Conservation (phyloP, 2,329 filamentous ascomycete genomes). For the Cercospora sp. region DNA sequence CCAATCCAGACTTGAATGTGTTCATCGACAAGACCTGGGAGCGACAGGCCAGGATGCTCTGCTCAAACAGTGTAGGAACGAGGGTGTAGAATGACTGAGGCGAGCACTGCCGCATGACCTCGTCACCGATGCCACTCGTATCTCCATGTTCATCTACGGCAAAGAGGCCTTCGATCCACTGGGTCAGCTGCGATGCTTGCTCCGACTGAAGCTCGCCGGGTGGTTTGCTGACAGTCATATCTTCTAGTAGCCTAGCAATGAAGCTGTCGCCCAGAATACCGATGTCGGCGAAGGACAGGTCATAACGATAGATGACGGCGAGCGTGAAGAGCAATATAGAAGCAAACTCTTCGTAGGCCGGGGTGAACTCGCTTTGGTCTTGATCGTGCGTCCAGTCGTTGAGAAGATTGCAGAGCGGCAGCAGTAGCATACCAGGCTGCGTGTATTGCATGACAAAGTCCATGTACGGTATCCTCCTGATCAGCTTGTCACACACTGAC, state of each 20-base stretch:
- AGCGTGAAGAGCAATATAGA: conserved; percentile 72
- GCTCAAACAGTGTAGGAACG: conserved; percentile 73
- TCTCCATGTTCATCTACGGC: conserved; percentile 62
- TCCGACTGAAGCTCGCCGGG: conserved; percentile 66
- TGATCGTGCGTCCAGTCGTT: conserved; percentile 81
- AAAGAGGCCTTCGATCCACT: conserved; percentile 77
- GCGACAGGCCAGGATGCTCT: conserved; percentile 70
- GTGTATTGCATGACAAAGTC: conserved; percentile 77
- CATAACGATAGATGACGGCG: conserved; percentile 74
- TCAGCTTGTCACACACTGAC: conserved; percentile 69
- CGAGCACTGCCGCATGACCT: conserved; percentile 77
- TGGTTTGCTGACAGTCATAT: conserved; percentile 58
- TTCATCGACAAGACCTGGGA: conserved; percentile 66
- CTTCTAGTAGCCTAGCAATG: conserved; percentile 64
- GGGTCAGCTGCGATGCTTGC: conserved; percentile 63
- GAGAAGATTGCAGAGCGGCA: conserved; percentile 71
- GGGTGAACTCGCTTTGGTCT: conserved; percentile 78
- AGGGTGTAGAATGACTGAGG: conserved; percentile 81
- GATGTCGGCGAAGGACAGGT: conserved; percentile 62
- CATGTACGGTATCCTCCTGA: conserved; percentile 67
- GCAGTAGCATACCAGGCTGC: conserved; percentile 66
- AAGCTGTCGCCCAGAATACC: conserved; percentile 66
- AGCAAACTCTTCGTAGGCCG: conserved; percentile 83
- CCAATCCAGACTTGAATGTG: conserved; percentile 70
- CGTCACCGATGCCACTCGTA: conserved; percentile 68